Conservation (phyloP, 2,329 filamentous ascomycete genomes). For the Trichoderma citrinoviride region DNA sequence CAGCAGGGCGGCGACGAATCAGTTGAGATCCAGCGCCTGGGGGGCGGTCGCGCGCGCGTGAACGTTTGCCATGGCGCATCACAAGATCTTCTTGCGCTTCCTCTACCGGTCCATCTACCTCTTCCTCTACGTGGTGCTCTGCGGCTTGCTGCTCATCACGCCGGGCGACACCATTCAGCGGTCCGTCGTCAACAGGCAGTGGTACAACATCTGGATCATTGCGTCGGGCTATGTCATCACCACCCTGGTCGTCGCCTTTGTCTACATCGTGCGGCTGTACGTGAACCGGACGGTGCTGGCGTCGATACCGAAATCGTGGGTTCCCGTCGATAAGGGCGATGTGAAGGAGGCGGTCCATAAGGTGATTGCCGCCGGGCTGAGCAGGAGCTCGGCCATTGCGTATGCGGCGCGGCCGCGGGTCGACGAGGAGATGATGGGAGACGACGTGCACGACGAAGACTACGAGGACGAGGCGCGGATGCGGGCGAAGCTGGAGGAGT, state of each 20-base stretch:
- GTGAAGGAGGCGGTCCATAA: conserved; percentile 70
- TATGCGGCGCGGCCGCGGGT: conserved; percentile 55
- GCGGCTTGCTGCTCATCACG: conserved; percentile 72
- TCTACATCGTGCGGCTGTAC: conserved; percentile 83
- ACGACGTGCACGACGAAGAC: conserved; percentile 14
- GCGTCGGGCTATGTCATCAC: conserved; percentile 73
- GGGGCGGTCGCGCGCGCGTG: background rate
- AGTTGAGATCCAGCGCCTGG: conserved; percentile 14
- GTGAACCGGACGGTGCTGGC: conserved; percentile 76
- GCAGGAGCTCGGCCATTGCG: conserved; percentile 75
- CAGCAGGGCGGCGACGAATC: conserved; percentile 20
- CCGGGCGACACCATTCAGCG: conserved; percentile 80
- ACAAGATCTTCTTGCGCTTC: conserved; percentile 66
- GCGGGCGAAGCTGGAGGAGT: background rate
- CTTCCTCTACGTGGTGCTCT: conserved; percentile 69
- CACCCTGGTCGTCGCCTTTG: conserved; percentile 64
- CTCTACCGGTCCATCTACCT: conserved; percentile 79
- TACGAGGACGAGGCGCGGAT: conserved; percentile 24
- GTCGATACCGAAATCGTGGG: conserved; percentile 81
- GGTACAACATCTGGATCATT: conserved; percentile 82
- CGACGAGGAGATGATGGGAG: conserved; percentile 21
- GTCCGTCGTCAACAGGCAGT: conserved; percentile 62
- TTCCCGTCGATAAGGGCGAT: conserved; percentile 83
- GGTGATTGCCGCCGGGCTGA: conserved; percentile 70
- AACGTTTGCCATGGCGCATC: conserved; percentile 23